These are phyloP conservation scores for Obelidium mucronatum DNA, from an alignment of 192 early-diverging fungal genomes.

Conservation along the genomic window DNA sequence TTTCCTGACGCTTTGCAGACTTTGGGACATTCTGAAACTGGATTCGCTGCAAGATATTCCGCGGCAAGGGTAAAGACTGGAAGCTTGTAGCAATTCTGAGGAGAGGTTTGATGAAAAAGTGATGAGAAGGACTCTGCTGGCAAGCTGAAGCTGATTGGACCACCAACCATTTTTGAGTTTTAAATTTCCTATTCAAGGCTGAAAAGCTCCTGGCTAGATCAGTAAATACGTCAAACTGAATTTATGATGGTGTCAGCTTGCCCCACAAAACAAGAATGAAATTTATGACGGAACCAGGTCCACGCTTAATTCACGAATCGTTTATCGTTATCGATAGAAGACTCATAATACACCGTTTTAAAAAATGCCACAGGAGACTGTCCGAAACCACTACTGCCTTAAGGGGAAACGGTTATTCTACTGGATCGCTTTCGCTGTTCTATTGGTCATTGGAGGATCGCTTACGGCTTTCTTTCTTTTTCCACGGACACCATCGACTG, in stretches of 20 bases:
- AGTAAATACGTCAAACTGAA: too few species aligned
- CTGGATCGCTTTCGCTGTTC: neutral
- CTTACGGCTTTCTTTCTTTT: conserved; percentile 1
- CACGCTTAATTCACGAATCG: neutral
- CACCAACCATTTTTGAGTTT: too few species aligned
- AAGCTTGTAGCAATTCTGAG: too few species aligned
- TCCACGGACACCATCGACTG: neutral
- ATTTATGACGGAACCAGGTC: neutral
- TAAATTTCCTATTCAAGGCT: too few species aligned
- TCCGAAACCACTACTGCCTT: neutral
- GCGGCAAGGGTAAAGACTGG: too few species aligned
- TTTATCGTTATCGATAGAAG: neutral
- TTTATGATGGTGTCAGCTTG: neutral
- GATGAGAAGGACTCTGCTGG: too few species aligned
- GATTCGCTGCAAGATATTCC: too few species aligned
- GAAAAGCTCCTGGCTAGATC: too few species aligned
- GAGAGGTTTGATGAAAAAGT: too few species aligned
- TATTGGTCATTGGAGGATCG: neutral
- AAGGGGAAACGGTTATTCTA: neutral
- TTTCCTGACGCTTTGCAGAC: too few species aligned
- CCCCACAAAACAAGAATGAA: neutral
- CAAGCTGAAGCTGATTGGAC: too few species aligned
- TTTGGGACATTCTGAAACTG: too few species aligned
- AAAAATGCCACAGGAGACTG: neutral
- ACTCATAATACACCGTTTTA: neutral